Evolutionary conservation across 192 early-diverging fungal genomes (phyloP).

Genomic region (Piromyces sp.): DNA sequence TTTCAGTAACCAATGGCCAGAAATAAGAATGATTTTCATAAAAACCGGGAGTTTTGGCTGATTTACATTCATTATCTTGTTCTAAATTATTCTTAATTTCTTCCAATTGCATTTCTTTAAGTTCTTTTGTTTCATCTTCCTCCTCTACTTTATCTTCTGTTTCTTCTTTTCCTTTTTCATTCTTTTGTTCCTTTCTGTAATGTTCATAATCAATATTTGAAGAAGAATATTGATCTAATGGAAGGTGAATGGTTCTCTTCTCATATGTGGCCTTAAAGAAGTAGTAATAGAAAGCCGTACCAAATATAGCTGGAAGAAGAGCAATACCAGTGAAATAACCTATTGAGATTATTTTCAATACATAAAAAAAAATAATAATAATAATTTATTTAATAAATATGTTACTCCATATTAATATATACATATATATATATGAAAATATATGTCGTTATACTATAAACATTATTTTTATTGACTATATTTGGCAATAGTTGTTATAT

Average conservation of each 20-base stretch:
- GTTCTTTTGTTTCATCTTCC: not conserved
- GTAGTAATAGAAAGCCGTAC: not conserved
- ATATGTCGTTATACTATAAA: no score
- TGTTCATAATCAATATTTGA: not conserved
- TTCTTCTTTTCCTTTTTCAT: no score
- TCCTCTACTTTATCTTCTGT: not conserved
- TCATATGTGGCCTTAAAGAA: not conserved
- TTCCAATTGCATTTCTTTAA: not conserved
- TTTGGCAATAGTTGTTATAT: no score
- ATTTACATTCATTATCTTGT: not conserved
- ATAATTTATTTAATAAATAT: no score
- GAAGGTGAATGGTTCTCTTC: not conserved
- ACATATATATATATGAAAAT: no score
- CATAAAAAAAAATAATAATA: no score
- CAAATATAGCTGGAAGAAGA: not conserved
- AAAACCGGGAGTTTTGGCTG: not conserved
- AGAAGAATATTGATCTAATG: not conserved
- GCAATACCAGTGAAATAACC: not conserved
- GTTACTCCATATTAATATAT: no score
- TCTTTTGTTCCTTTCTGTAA: not conserved
- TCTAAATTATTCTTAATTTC: not conserved
- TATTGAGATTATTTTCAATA: no score
- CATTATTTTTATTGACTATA: no score
- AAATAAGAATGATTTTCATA: not conserved
- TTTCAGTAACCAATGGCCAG: not conserved